Evolutionary conservation across 495 filamentous ascomycete species (phyloP), one percentile per base, ranked within the genome.

Genomic region (Hypoxylon fuscum): DNA sequence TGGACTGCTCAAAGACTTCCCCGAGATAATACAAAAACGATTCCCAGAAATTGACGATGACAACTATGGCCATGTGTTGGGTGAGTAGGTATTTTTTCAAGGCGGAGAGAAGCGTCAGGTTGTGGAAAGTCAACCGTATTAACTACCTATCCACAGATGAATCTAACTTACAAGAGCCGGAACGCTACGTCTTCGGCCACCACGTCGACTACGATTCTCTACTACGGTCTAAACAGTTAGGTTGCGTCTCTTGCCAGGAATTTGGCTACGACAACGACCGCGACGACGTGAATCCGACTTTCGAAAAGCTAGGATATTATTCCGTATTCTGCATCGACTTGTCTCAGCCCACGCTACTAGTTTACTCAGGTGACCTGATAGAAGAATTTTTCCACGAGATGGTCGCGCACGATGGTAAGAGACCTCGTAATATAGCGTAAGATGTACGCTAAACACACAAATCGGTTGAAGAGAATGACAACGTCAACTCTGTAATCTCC

Each of bases 131-230:
- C n/a, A n/a, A n/a, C n/a, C n/a, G n/a, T n/a, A n/a, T n/a, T n/a
- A n/a, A n/a, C n/a, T n/a, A n/a, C n/a, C n/a, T n/a, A n/a, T n/a
- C n/a, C n/a, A n/a, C 32, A 57, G 54, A 23, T 14, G 45, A 63
- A 8, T 34, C 23, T 3, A 17, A 55, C 34, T 23, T 51, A 12
- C 10, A 42, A 27, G 56, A 55, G 18, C 61, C 57, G 25, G 66
- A 62, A 37, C 61, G 44, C 23, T 69, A 61, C 23, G 44, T 69
- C 14, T 69, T 65, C 15, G 62, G 66, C 3, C 66, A 69, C 22
- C 66, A 69, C 27, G 20, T 34, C 3, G 15, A 55, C 9, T 45
- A 66, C 9, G 59, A 66, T 41, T 65, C 61, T 11, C 18, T 69
- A 17, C 7, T 51, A 18, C 34, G 9, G 11, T 62, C 64, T 0